Conservation (phyloP, 139 green algal genomes). For the Chlorella sp. region DNA sequence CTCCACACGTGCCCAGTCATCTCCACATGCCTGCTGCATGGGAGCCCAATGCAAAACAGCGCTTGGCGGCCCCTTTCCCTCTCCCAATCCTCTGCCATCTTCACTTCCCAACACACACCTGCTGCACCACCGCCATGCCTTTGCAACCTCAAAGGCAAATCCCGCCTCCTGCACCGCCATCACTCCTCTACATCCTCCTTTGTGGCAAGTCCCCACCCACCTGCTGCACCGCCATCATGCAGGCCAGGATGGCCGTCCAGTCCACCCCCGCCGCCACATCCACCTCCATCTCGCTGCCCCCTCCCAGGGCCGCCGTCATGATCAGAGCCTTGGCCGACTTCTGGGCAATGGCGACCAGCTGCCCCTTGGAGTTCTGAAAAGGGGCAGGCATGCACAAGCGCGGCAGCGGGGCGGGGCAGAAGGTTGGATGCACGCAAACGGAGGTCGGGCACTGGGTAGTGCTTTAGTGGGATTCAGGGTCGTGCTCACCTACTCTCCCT, state of each 20-base stretch:
- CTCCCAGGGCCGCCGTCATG: background rate
- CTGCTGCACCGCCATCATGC: constrained; percentile 17
- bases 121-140: background rate
- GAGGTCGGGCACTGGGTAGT: background rate
- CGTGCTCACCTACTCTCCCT: too few relatives aligned
- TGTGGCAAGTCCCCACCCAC: too few relatives aligned
- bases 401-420: background rate
- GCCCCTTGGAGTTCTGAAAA: background rate
- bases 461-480: background rate
- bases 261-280: constrained; percentile 8
- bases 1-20: too few relatives aligned
- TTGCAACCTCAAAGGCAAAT: background rate
- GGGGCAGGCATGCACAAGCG: background rate
- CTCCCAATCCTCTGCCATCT: too few relatives aligned
- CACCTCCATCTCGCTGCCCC: background rate
- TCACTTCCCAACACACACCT: background rate
- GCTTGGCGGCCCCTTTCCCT: too few relatives aligned
- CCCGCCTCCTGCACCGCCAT: background rate
- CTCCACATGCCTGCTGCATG: too few relatives aligned
- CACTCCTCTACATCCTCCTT: too few relatives aligned
- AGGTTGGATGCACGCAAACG: background rate
- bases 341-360: constrained; percentile 4
- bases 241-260: constrained; percentile 1
- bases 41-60: too few relatives aligned
- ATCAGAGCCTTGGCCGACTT: constrained; percentile 9